Percentiles rank a stretch among this genome's conserved stretches.
phyloP scores from a whole-genome alignment of 2,329 filamentous ascomycete species.

The Colletotrichum australisinense region DNA sequence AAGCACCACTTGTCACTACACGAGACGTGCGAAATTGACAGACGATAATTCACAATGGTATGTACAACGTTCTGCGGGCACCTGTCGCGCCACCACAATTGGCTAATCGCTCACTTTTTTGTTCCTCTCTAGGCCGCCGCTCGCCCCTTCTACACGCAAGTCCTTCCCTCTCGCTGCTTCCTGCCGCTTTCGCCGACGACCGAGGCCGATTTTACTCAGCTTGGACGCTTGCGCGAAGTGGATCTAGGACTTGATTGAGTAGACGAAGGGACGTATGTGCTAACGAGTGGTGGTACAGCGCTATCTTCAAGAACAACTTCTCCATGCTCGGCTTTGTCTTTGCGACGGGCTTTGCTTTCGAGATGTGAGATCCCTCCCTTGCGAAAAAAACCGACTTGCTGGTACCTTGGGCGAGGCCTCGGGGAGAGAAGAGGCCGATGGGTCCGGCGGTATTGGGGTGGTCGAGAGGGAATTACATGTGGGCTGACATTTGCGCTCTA shows the following conservation, averaged over 20 bases:
- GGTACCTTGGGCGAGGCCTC: background rate
- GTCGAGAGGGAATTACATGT: background rate
- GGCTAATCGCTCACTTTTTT: slow-evolving; percentile 49
- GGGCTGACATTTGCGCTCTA: slow-evolving; percentile 51
- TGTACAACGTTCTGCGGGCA: slow-evolving; percentile 20
- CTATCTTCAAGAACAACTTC: slow-evolving; percentile 87
- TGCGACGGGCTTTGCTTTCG: slow-evolving; percentile 86
- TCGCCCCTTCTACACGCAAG: slow-evolving; percentile 54
- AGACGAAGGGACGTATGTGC: background rate
- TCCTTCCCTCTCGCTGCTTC: slow-evolving; percentile 29
- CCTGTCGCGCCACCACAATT: slow-evolving; percentile 11
- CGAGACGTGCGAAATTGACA: slow-evolving; percentile 25
- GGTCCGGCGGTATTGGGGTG: background rate
- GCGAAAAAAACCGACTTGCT: background rate
- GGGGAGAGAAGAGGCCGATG: background rate
- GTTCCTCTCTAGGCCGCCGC: slow-evolving; percentile 46
- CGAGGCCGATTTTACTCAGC: background rate
- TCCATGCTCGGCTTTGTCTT: slow-evolving; percentile 91
- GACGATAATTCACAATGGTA: slow-evolving; percentile 50
- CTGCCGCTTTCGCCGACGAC: background rate
- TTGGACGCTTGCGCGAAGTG: background rate
- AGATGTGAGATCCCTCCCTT: slow-evolving; percentile 77
- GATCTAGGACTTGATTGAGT: background rate
- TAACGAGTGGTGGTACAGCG: slow-evolving; percentile 61
- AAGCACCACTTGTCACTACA: slow-evolving; percentile 26